phyloP scores from a whole-genome alignment of 1,284 basidiomycete species.

The Apiotrichum brassicae region DNA sequence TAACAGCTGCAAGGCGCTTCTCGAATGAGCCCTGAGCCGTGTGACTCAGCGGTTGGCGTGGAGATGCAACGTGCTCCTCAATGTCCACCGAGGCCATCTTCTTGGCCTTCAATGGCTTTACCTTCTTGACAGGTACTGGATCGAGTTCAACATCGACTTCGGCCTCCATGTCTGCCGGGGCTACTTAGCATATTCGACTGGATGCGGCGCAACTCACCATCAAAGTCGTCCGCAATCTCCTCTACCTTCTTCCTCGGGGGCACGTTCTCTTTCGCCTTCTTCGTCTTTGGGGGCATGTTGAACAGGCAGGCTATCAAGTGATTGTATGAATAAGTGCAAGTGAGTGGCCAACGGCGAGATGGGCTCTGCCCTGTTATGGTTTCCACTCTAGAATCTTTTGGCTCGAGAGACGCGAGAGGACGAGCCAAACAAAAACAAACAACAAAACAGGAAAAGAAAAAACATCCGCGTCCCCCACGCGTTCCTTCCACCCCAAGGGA shows the following conservation, averaged over 20 bases:
- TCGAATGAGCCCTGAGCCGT: constrained; percentile 5
- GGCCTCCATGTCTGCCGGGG: constrained; percentile 1
- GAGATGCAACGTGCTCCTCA: too few species aligned
- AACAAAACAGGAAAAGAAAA: neutral
- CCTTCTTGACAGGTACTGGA: constrained; percentile 1
- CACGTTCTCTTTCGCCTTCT: constrained; percentile 16
- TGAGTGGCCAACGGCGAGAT: too few species aligned
- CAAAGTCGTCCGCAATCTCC: constrained; percentile 6
- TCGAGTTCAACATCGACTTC: neutral
- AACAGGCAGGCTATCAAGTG: too few species aligned
- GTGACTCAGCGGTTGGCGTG: too few species aligned
- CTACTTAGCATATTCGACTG: too few species aligned
- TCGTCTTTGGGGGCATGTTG: constrained; percentile 3
- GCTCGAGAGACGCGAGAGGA: too few species aligned
- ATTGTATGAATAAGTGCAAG: too few species aligned
- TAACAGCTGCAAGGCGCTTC: constrained; percentile 16
- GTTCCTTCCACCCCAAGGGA: too few species aligned
- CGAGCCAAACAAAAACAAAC: too few species aligned
- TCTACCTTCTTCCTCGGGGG: neutral
- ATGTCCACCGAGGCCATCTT: neutral
- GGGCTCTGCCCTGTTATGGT: too few species aligned
- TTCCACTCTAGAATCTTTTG: too few species aligned
- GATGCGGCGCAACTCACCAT: too few species aligned
- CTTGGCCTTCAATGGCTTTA: neutral
- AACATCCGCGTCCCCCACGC: neutral